phyloP scores from a whole-genome alignment of 1,284 basidiomycete species.

The Malassezia pachydermatis region DNA sequence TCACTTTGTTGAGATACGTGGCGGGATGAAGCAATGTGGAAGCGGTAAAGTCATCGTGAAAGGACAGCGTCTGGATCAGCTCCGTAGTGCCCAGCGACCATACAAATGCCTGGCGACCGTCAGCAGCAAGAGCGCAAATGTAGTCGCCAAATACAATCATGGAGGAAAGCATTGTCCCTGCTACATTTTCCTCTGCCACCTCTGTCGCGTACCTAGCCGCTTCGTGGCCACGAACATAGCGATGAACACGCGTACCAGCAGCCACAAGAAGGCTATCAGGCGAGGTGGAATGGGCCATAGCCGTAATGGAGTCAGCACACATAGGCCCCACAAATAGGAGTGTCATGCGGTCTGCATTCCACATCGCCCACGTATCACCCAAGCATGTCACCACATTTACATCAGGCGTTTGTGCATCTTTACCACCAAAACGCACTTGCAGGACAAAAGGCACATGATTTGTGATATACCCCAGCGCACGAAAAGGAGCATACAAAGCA shows the following conservation, averaged over 20 bases:
- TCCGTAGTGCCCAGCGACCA: conserved; percentile 56
- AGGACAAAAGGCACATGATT: conserved; percentile 82
- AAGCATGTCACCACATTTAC: conserved; percentile 72
- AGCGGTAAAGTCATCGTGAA: conserved; percentile 59
- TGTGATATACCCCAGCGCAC: conserved; percentile 82
- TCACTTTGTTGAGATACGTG: conserved; percentile 91
- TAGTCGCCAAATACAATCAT: conserved; percentile 42
- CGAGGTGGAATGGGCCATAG: conserved; percentile 60
- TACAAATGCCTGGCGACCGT: conserved; percentile 66
- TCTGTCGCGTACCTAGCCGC: conserved; percentile 50
- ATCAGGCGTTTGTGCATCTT: conserved; percentile 59
- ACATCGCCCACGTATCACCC: conserved; percentile 84
- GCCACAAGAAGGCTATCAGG: conserved; percentile 77
- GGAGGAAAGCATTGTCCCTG: conserved; percentile 22
- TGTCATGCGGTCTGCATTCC: conserved; percentile 87
- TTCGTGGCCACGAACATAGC: conserved; percentile 78
- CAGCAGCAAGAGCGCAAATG: conserved; percentile 54
- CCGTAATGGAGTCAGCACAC: conserved; percentile 61
- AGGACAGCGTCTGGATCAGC: conserved; percentile 21
- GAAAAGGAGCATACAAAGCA: conserved; percentile 78
- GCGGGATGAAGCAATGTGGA: conserved; percentile 78
- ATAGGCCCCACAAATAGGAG: conserved; percentile 89
- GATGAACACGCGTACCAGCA: conserved; percentile 61
- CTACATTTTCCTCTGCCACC: conserved; percentile 7
- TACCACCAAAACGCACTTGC: conserved; percentile 67